phyloP scores from a whole-genome alignment of 2,329 filamentous ascomycete genomes.

The Diaporthe amygdali region DNA sequence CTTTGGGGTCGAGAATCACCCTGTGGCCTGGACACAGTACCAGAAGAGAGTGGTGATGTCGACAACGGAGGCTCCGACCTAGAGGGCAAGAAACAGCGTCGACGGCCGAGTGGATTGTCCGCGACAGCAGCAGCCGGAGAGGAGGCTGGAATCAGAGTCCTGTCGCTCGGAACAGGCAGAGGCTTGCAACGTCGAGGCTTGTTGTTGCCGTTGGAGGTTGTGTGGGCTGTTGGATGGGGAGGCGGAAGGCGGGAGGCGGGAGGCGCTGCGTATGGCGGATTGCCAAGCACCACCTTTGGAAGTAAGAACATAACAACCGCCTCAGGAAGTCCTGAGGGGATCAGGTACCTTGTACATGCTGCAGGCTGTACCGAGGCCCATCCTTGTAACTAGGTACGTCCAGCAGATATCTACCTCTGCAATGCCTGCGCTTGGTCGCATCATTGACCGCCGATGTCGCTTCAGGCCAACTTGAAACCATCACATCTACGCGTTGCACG shows the following conservation, averaged over 20 bases:
- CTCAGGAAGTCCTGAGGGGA: too few relatives aligned
- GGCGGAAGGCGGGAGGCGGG: too few relatives aligned
- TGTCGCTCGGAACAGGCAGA: too few relatives aligned
- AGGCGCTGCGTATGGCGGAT: too few relatives aligned
- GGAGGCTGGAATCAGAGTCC: too few relatives aligned
- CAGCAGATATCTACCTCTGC: too few relatives aligned
- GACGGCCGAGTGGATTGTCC: background rate
- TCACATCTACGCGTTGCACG: background rate
- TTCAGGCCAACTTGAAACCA: background rate
- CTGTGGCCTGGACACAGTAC: background rate
- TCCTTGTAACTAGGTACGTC: background rate
- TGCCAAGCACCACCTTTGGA: too few relatives aligned
- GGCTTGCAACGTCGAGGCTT: background rate
- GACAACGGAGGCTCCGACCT: background rate
- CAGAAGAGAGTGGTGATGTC: background rate
- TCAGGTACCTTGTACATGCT: too few relatives aligned
- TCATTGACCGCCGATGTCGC: background rate
- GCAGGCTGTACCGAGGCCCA: too few relatives aligned
- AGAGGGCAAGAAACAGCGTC: background rate
- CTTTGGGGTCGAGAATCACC: background rate
- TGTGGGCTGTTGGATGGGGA: background rate
- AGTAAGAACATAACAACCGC: too few relatives aligned
- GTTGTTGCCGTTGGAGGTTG: background rate
- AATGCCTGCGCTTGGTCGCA: background rate
- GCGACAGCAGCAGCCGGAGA: background rate